These are phyloP conservation scores for Coleophoma crateriformis DNA, from an alignment of 2,329 filamentous ascomycete species.

Conservation along the genomic window DNA sequence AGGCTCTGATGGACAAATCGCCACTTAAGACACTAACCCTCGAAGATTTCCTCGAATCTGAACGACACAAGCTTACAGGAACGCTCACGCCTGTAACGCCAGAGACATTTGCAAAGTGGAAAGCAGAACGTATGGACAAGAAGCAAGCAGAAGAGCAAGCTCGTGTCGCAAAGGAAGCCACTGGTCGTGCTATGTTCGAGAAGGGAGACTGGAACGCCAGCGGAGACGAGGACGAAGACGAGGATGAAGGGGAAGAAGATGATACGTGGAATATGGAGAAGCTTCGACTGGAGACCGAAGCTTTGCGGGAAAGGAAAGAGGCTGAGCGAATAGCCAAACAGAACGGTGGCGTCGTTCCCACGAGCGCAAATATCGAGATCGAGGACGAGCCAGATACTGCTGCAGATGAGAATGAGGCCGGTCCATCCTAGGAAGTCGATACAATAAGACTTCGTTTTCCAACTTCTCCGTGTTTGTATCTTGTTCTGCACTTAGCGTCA, in stretches of 20 bases:
- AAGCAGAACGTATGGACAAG: constrained; percentile 89
- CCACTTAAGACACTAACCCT: constrained; percentile 90
- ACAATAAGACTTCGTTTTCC: constrained; percentile 3
- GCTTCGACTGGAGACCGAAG: constrained; percentile 80
- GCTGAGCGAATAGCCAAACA: constrained; percentile 53
- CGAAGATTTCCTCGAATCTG: constrained; percentile 94
- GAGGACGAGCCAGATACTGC: constrained; percentile 10
- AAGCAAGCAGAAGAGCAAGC: constrained; percentile 92
- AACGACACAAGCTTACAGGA: constrained; percentile 91
- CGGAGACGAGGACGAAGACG: constrained; percentile 44
- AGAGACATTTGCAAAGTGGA: constrained; percentile 94
- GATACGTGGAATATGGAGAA: constrained; percentile 74
- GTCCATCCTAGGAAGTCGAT: constrained; percentile 4
- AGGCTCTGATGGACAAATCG: constrained; percentile 92
- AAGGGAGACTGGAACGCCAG: constrained; percentile 83
- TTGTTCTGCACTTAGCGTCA: constrained; percentile 18
- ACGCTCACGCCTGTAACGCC: constrained; percentile 89
- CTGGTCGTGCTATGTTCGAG: constrained; percentile 91
- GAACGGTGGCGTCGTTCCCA: constrained; percentile 8
- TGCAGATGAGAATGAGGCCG: constrained; percentile 7
- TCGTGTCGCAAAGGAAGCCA: constrained; percentile 87
- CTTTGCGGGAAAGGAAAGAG: constrained; percentile 67
- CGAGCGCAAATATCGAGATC: constrained; percentile 10
- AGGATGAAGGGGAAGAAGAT: constrained; percentile 36
- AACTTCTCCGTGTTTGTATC: neutral